phyloP scores from a whole-genome alignment of 371 early-diverging fungal genomes.

The Apophysomyces trapeziformis region DNA sequence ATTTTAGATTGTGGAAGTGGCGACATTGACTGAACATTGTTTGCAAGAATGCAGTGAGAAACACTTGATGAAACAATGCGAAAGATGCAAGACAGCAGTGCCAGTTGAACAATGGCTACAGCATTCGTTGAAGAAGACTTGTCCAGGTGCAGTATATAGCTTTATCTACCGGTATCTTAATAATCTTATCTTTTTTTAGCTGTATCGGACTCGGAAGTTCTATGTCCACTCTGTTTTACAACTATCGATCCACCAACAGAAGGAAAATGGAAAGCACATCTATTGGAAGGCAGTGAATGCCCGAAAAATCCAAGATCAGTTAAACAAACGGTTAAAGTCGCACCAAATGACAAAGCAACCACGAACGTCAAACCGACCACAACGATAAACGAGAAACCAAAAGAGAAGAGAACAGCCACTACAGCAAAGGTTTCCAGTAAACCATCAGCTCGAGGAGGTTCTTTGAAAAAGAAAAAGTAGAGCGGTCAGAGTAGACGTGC shows the following conservation, averaged over 20 bases:
- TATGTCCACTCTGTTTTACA: conserved; percentile 71
- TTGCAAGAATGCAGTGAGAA: conserved; percentile 67
- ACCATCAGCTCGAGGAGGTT: conserved; percentile 5
- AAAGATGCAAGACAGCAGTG: conserved; percentile 66
- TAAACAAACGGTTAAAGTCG: conserved; percentile 20
- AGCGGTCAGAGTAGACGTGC: not conserved
- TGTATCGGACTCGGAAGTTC: conserved; percentile 30
- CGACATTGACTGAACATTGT: conserved; percentile 65
- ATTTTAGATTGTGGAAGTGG: conserved; percentile 76
- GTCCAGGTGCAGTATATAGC: conserved; percentile 35
- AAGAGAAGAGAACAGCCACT: not conserved
- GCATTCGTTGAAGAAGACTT: conserved; percentile 55
- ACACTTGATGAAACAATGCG: conserved; percentile 67
- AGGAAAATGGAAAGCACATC: conserved; percentile 68
- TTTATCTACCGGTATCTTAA: conserved; percentile 18
- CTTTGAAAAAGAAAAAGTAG: conserved; percentile 15
- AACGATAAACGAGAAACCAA: not conserved
- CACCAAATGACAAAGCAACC: conserved; percentile 13
- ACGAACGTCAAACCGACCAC: not conserved
- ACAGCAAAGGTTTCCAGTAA: not conserved
- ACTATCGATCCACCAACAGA: conserved; percentile 64
- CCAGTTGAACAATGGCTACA: conserved; percentile 63
- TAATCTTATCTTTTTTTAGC: conserved; percentile 9
- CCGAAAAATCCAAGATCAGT: conserved; percentile 41
- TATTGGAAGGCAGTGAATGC: conserved; percentile 62